Evolutionary conservation across 2,329 filamentous ascomycete species (phyloP).

Genomic region (Pleurostoma richardsiae): DNA sequence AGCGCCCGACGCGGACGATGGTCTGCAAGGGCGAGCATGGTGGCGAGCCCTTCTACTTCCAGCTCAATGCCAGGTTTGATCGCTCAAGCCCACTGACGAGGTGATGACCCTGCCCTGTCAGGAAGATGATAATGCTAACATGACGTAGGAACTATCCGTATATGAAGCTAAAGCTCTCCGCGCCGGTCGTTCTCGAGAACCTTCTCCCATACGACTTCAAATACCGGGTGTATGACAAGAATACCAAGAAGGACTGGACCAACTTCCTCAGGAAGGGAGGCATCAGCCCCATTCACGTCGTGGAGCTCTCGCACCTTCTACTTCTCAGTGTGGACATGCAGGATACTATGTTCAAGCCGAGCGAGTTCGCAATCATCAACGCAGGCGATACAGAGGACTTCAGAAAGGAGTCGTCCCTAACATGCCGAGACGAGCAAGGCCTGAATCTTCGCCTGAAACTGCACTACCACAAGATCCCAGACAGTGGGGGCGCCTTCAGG

Average conservation of each 20-base stretch:
- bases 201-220: slow-evolving; percentile 97
- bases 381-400: slow-evolving; percentile 84
- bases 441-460: slow-evolving; percentile 75
- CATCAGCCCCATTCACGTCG: slow-evolving; percentile 93
- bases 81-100: slow-evolving; percentile 75
- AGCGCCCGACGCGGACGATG: slow-evolving; percentile 77
- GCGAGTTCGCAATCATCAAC: slow-evolving; percentile 97
- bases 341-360: slow-evolving; percentile 89
- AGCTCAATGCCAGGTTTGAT: slow-evolving; percentile 83
- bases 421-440: slow-evolving; percentile 80
- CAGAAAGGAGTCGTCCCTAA: slow-evolving; percentile 70
- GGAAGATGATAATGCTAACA: slow-evolving; percentile 21
- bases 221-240: slow-evolving; percentile 97
- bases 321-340: slow-evolving; percentile 94
- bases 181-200: slow-evolving; percentile 91
- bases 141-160: slow-evolving; percentile 72
- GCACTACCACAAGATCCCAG: slow-evolving; percentile 85
- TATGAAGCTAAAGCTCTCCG: slow-evolving; percentile 88
- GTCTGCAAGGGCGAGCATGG: slow-evolving; percentile 77
- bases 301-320: slow-evolving; percentile 89
- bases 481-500: slow-evolving; percentile 93
- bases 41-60: slow-evolving; percentile 92
- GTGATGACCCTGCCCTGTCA: slow-evolving; percentile 31
- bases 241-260: slow-evolving; percentile 97
- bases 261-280: slow-evolving; percentile 97